These are phyloP conservation scores for Ophiostoma perfectum DNA, from an alignment of 2,329 filamentous ascomycete species.

Conservation along the genomic window DNA sequence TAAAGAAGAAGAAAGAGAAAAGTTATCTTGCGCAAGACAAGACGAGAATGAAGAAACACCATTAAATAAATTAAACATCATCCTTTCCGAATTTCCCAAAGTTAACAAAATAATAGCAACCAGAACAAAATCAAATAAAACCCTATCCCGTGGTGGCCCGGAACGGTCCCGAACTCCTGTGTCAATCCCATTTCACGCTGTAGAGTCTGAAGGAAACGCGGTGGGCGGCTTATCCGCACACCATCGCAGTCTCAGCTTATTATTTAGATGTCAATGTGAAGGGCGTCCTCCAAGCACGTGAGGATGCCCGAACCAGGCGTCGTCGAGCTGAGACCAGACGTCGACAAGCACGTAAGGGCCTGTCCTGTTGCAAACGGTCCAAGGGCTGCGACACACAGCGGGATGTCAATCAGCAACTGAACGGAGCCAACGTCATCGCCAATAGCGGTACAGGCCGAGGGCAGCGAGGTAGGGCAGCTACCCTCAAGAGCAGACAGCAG, in stretches of 20 bases:
- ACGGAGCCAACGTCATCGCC: not conserved
- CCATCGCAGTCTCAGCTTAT: no score
- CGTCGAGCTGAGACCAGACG: conserved; percentile 1
- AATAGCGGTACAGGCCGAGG: conserved; percentile 21
- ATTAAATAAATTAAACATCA: not conserved
- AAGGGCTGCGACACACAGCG: conserved; percentile 22
- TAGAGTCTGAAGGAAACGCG: no score
- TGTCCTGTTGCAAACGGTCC: conserved; percentile 22
- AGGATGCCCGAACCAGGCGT: conserved; percentile 21
- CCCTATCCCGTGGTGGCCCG: no score
- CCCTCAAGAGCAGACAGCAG: not conserved
- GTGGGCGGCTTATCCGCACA: no score
- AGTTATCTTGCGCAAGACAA: not conserved
- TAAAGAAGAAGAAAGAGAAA: not conserved
- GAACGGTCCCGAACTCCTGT: no score
- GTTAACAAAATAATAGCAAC: not conserved
- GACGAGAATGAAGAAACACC: not conserved
- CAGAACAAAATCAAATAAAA: not conserved
- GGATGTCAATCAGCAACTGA: conserved; percentile 4
- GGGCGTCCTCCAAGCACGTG: conserved; percentile 19
- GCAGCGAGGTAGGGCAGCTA: conserved; percentile 23
- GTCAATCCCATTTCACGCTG: no score
- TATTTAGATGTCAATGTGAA: conserved; percentile 12
- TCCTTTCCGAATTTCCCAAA: not conserved
- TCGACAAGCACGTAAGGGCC: conserved; percentile 21